Evolutionary conservation across 495 filamentous ascomycete species (phyloP).

Genomic region (Aspergillus sparsus): DNA sequence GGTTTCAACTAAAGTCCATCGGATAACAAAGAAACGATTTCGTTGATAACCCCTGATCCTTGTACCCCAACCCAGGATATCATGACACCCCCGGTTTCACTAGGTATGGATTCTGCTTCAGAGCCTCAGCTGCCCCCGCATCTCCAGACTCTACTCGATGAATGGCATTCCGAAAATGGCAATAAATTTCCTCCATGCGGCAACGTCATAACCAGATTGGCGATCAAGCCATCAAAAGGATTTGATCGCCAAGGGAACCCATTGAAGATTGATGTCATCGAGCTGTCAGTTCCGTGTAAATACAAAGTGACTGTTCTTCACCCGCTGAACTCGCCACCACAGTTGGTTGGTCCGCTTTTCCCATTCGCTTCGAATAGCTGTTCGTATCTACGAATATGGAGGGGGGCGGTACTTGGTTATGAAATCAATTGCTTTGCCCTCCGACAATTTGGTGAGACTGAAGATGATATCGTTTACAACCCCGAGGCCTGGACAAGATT

Average conservation of each 20-base stretch:
- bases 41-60: too few species aligned
- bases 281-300: neutral
- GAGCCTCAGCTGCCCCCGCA: neutral
- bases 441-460: neutral
- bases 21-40: too few species aligned
- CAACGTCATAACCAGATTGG: neutral
- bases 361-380: neutral
- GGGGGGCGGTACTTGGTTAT: neutral
- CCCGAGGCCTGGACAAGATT: slow-evolving; percentile 8
- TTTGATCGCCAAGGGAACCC: slow-evolving; percentile 24
- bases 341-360: slow-evolving; percentile 20
- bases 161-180: slow-evolving; percentile 20
- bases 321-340: neutral
- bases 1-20: too few species aligned
- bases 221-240: slow-evolving; percentile 9
- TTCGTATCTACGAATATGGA: slow-evolving; percentile 11
- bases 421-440: slow-evolving; percentile 9
- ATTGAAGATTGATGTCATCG: slow-evolving; percentile 12
- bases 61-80: too few species aligned
- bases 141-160: slow-evolving; percentile 12
- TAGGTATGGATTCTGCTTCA: too few species aligned
- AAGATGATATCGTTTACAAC: slow-evolving; percentile 3
- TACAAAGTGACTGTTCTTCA: slow-evolving; percentile 17
- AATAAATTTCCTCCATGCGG: slow-evolving; percentile 11
- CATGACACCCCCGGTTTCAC: too few species aligned